Percentiles rank a stretch among this genome's conserved stretches.
Conservation (phyloP, 148 eudicot species). For the Tetragonia tetragonoides region DNA sequence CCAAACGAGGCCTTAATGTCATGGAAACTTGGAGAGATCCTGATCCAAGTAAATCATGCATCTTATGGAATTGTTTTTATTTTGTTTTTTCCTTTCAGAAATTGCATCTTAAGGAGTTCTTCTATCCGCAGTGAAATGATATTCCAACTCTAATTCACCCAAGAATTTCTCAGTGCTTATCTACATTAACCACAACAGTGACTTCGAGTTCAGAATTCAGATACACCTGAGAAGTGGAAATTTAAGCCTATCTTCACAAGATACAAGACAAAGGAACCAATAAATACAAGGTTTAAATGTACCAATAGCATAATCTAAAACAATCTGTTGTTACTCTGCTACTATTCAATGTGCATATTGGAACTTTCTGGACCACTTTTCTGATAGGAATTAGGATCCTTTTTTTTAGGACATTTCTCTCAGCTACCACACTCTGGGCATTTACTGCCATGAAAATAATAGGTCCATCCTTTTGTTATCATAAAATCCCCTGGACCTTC, state of each 20-base stretch:
- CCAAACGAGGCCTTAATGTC: too few relatives aligned
- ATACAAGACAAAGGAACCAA: background rate
- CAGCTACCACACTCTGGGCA: constrained; percentile 10
- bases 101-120: too few relatives aligned
- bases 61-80: too few relatives aligned
- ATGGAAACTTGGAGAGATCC: too few relatives aligned
- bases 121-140: too few relatives aligned
- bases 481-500: background rate
- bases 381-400: background rate
- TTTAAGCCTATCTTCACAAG: background rate
- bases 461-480: constrained; percentile 4
- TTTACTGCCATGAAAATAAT: constrained; percentile 6
- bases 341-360: constrained; percentile 14
- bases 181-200: background rate
- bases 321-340: background rate
- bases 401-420: constrained; percentile 3
- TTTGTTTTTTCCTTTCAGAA: too few relatives aligned
- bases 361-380: constrained; percentile 22
- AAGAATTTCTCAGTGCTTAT: background rate
- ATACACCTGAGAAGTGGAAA: constrained; percentile 12
- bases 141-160: too few relatives aligned
- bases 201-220: background rate
- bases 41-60: too few relatives aligned
- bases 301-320: constrained; percentile 23
- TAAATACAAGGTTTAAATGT: background rate